These are phyloP conservation scores for Yamadazyma triangularis DNA, from an alignment of 1,139 yeast genomes.

Conservation along the genomic window DNA sequence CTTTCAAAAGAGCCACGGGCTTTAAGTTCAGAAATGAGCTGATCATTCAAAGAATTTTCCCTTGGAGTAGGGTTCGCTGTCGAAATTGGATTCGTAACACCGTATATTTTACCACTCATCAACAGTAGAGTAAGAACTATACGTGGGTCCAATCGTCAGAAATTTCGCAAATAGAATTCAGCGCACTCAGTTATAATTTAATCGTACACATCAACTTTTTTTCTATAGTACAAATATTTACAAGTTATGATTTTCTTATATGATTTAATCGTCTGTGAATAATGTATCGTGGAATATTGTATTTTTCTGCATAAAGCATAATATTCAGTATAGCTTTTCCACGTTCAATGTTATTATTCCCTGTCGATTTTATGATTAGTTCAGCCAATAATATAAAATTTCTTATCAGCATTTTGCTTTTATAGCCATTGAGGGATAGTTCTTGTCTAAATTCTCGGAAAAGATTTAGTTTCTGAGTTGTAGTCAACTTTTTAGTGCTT, in stretches of 20 bases:
- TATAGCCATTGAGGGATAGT: conserved; percentile 6
- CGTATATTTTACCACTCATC: conserved; percentile 43
- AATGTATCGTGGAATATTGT: conserved; percentile 5
- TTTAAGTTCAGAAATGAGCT: conserved; percentile 72
- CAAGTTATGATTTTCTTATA: not conserved
- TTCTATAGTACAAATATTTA: not conserved
- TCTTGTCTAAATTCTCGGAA: conserved; percentile 6
- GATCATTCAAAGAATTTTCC: conserved; percentile 72
- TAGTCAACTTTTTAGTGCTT: not conserved
- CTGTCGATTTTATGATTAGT: conserved; percentile 2
- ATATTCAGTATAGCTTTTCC: not conserved
- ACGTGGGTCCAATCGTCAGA: too few relatives aligned
- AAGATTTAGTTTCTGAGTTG: conserved; percentile 3
- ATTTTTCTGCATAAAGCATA: conserved; percentile 4
- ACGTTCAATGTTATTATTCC: conserved; percentile 1
- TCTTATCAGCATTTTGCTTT: conserved; percentile 6
- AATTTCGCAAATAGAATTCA: too few relatives aligned
- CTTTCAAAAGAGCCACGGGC: conserved; percentile 86
- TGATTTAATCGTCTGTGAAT: conserved; percentile 4
- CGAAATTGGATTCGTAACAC: conserved; percentile 91
- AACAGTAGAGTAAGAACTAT: too few relatives aligned
- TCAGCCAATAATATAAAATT: conserved; percentile 7
- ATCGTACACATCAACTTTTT: too few relatives aligned
- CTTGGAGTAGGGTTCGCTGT: conserved; percentile 76
- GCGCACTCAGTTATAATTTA: too few relatives aligned